Percentiles rank a stretch among this genome's conserved stretches.
These are phyloP conservation scores for Bombardia bombarda DNA, from an alignment of 495 filamentous ascomycete genomes.

Conservation along the genomic window DNA sequence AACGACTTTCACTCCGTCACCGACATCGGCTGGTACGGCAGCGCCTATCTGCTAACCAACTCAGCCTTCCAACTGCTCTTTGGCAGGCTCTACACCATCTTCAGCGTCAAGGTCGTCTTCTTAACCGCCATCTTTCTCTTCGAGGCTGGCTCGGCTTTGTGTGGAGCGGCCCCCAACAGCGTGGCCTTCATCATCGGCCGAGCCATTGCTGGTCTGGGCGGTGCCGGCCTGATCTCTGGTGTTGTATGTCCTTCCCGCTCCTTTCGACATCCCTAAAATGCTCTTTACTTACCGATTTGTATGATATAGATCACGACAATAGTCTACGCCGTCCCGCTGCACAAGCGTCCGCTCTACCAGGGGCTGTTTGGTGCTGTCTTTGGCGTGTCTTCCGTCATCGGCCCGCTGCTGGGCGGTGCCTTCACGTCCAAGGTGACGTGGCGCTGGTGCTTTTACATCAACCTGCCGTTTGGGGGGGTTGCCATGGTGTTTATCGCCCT, in stretches of 20 bases:
- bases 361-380: slow-evolving; percentile 39
- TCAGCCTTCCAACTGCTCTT: slow-evolving; percentile 37
- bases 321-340: slow-evolving; percentile 36
- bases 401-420: slow-evolving; percentile 51
- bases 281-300: too few relatives aligned
- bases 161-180: slow-evolving; percentile 46
- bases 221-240: slow-evolving; percentile 29
- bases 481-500: slow-evolving; percentile 52
- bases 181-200: slow-evolving; percentile 47
- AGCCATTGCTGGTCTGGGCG: slow-evolving; percentile 44
- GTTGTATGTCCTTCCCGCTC: too few relatives aligned
- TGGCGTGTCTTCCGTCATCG: slow-evolving; percentile 60
- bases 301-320: slow-evolving; percentile 36
- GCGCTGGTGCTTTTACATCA: slow-evolving; percentile 77
- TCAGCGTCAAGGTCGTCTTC: slow-evolving; percentile 34
- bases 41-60: slow-evolving; percentile 41
- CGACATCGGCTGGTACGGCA: slow-evolving; percentile 51
- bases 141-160: slow-evolving; percentile 46
- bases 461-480: slow-evolving; percentile 58
- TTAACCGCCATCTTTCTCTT: slow-evolving; percentile 36
- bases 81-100: slow-evolving; percentile 44
- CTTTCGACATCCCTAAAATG: too few relatives aligned
- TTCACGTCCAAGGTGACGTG: slow-evolving; percentile 53
- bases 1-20: slow-evolving; percentile 37
- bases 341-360: slow-evolving; percentile 38